These are phyloP conservation scores for Asterionellopsis glacialis DNA, from an alignment of 108 stramenopile genomes.

Conservation along the genomic window DNA sequence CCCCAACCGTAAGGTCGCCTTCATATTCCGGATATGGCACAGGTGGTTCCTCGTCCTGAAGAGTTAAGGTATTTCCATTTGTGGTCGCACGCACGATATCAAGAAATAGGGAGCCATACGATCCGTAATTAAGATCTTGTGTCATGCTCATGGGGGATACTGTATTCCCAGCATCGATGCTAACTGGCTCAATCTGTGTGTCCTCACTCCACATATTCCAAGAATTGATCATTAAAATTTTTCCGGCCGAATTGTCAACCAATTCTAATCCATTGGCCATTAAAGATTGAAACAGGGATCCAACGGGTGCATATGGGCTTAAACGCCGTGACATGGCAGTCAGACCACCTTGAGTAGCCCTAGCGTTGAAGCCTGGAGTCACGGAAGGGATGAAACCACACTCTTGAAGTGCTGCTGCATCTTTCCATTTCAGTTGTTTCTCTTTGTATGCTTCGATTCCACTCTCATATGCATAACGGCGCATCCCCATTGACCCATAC, in stretches of 20 bases:
- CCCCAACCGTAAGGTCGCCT: no score
- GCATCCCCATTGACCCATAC: constrained; percentile 8
- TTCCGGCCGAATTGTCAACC: constrained; percentile 10
- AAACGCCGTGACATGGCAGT: constrained; percentile 19
- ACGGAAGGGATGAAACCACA: constrained; percentile 24
- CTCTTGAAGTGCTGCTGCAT: constrained; percentile 9
- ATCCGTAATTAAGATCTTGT: constrained; percentile 14
- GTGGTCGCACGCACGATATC: constrained; percentile 16
- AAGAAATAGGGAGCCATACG: constrained; percentile 27
- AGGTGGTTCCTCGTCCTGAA: no score
- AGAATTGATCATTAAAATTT: constrained; percentile 17
- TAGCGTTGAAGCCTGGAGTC: constrained; percentile 25
- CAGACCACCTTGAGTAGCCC: no score
- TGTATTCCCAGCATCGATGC: background rate
- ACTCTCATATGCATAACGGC: background rate
- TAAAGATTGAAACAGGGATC: constrained; percentile 15
- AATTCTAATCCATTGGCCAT: constrained; percentile 8
- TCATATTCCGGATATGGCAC: no score
- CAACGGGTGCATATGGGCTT: background rate
- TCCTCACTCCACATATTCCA: constrained; percentile 34
- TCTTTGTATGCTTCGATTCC: constrained; percentile 9
- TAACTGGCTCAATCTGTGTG: constrained; percentile 25
- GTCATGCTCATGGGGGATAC: constrained; percentile 5
- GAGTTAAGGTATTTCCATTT: background rate
- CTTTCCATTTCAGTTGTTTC: constrained; percentile 19